Percentiles rank a stretch among this genome's conserved stretches.
These are phyloP conservation scores for Fibroporia radiculosa DNA, from an alignment of 768 basidiomycete genomes.

Conservation along the genomic window DNA sequence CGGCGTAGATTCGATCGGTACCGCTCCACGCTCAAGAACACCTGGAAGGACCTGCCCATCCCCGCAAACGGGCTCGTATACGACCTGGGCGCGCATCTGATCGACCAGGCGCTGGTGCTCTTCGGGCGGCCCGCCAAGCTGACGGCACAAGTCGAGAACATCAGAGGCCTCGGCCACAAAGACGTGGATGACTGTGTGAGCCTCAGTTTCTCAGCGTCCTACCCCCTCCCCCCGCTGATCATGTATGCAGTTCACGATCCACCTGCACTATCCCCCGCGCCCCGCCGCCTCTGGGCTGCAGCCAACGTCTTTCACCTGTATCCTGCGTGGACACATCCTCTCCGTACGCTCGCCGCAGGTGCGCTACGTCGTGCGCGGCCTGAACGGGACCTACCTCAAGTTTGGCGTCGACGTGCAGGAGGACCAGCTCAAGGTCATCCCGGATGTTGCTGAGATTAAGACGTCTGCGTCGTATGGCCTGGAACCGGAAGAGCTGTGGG, in stretches of 20 bases:
- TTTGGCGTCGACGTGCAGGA: slow-evolving; percentile 76
- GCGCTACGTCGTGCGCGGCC: slow-evolving; percentile 67
- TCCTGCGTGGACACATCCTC: slow-evolving; percentile 61
- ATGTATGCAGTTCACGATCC: slow-evolving; percentile 24
- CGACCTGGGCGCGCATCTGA: slow-evolving; percentile 74
- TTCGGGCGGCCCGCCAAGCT: slow-evolving; percentile 69
- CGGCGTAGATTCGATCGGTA: slow-evolving; percentile 63
- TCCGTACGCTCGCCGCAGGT: slow-evolving; percentile 60
- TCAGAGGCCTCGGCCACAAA: slow-evolving; percentile 54
- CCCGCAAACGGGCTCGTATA: slow-evolving; percentile 62
- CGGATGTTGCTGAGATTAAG: slow-evolving; percentile 35
- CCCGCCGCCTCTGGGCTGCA: slow-evolving; percentile 5
- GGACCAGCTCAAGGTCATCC: slow-evolving; percentile 56
- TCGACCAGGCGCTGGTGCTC: slow-evolving; percentile 68
- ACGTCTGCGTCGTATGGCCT: slow-evolving; percentile 42
- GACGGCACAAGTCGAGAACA: slow-evolving; percentile 64
- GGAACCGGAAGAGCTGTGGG: slow-evolving; percentile 59
- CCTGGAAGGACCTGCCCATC: slow-evolving; percentile 71
- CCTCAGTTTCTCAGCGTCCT: neutral
- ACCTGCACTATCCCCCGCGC: slow-evolving; percentile 15
- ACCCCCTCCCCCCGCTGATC: neutral
- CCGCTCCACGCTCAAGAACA: slow-evolving; percentile 52
- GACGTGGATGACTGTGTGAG: slow-evolving; percentile 62
- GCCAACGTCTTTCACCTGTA: slow-evolving; percentile 54
- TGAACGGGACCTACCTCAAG: slow-evolving; percentile 66